Evolutionary conservation across 805 yeast species (phyloP).

Genomic region (Schizosaccharomyces cryophilus): DNA sequence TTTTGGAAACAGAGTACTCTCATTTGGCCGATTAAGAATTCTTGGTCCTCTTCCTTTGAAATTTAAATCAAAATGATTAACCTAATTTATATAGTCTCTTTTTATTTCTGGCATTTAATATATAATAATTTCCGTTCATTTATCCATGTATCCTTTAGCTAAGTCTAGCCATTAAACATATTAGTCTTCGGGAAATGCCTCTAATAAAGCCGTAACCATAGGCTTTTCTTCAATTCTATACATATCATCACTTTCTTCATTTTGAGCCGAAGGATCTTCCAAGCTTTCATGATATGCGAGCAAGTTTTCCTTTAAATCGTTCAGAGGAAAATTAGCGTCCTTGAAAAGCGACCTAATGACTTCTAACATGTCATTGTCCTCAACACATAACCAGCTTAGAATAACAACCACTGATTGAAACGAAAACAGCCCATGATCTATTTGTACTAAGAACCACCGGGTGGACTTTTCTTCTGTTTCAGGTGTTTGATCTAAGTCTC

Average conservation of each 20-base stretch:
- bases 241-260: not conserved
- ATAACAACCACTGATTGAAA: slow-evolving; percentile 7
- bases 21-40: not conserved
- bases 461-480: slow-evolving; percentile 6
- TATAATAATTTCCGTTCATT: too few species aligned
- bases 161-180: too few species aligned
- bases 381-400: slow-evolving; percentile 9
- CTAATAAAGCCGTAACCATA: not conserved
- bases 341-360: not conserved
- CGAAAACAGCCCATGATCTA: slow-evolving; percentile 7
- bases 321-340: not conserved
- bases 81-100: not conserved
- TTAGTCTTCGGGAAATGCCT: not conserved
- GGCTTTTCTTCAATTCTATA: not conserved
- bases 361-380: slow-evolving; percentile 6
- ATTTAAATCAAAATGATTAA: not conserved
- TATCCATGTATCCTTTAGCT: too few species aligned
- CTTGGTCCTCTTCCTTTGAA: not conserved
- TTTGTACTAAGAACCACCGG: slow-evolving; percentile 8
- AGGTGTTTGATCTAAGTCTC: slow-evolving; percentile 3
- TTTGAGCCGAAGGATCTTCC: not conserved
- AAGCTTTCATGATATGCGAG: not conserved
- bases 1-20: slow-evolving; percentile 31
- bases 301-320: not conserved
- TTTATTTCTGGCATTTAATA: not conserved